Evolutionary conservation across 495 filamentous ascomycete species (phyloP), one percentile per base, ranked within the genome.

Genomic region (Cenococcum geophilum): DNA sequence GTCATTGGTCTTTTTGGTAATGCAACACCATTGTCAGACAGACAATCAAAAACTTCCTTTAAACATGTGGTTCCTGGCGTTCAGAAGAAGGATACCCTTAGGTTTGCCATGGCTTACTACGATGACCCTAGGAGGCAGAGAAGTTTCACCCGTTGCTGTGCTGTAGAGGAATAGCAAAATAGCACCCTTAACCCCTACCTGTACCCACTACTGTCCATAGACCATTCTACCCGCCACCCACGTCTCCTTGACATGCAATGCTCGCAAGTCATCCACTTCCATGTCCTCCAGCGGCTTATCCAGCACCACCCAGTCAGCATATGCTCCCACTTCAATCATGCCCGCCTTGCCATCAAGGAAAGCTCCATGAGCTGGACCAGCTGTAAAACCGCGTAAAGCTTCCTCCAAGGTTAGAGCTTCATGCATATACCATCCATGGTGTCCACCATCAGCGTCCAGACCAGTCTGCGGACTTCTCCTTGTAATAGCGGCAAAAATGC

Each of bases 301-400:
- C 40, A 86, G 60, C 59, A 86, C 79, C 6, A 88, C 70, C 83
- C 83, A 84, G 73, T 87, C 82, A 10, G 84, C 83, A 68, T 77
- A 82, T 47, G 75, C 76, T 0, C 81, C 83, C 35, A 72, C 72
- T 45, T 69, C 58, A 43, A 86, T 82, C 0, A 76, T 73, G 0
- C 84, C 84, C 10, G 78, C 78, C 55, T 71, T 76, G 0, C 73
- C 76, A 60, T 83, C 80, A 53, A 76, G 68, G 35, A 73, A 74
- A 11, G 68, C 75, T 0, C 64, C 77, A 57, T 82, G 80, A 0
- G 75, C 81, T 0, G 76, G 79, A 47, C 76, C 70, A 32, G 67
- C 69, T 0, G 82, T 85, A 60, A 86, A 86, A 5, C 83, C 84
- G 0, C 63, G 56, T 21, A 86, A 63, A 3, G 84, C 84, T 49